Evolutionary conservation across 1,284 basidiomycete species (phyloP).

Genomic region (Neotropicomus parvogracilis): DNA sequence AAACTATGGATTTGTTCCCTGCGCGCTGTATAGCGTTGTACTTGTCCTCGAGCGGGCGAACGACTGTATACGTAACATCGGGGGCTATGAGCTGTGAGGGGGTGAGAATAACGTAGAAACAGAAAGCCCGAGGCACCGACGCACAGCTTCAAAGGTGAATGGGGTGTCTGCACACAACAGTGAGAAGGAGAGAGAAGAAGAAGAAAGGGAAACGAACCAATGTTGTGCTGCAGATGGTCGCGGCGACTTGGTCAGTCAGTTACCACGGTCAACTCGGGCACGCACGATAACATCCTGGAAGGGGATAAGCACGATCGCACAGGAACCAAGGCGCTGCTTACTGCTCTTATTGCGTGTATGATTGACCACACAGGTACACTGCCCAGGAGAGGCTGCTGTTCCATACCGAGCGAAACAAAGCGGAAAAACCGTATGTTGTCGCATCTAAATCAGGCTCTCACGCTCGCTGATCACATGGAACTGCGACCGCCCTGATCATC

Average conservation of each 20-base stretch:
- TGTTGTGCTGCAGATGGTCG: slow-evolving; percentile 24
- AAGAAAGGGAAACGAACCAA: slow-evolving; percentile 22
- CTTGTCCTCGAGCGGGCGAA: slow-evolving; percentile 72
- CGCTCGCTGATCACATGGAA: too few species aligned
- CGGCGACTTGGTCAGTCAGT: slow-evolving; percentile 10
- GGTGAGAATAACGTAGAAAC: slow-evolving; percentile 13
- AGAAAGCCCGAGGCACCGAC: slow-evolving; percentile 9
- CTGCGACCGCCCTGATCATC: too few species aligned
- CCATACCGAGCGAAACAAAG: slow-evolving; percentile 23
- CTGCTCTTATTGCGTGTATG: slow-evolving; percentile 64
- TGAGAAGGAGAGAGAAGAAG: not conserved
- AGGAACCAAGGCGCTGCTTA: slow-evolving; percentile 30
- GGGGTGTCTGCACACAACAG: slow-evolving; percentile 24
- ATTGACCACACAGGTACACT: slow-evolving; percentile 68
- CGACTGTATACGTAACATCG: slow-evolving; percentile 84
- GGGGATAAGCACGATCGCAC: not conserved
- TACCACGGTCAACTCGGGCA: not conserved
- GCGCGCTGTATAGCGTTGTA: slow-evolving; percentile 60
- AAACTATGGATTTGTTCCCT: slow-evolving; percentile 75
- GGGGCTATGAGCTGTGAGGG: slow-evolving; percentile 63
- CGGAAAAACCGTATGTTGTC: not conserved
- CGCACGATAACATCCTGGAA: slow-evolving; percentile 58
- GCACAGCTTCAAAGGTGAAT: slow-evolving; percentile 30
- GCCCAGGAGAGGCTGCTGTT: slow-evolving; percentile 37
- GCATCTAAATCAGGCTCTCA: slow-evolving; percentile 8